Conservation (phyloP, 495 filamentous ascomycete genomes). For the Parathielavia hyrcaniae region DNA sequence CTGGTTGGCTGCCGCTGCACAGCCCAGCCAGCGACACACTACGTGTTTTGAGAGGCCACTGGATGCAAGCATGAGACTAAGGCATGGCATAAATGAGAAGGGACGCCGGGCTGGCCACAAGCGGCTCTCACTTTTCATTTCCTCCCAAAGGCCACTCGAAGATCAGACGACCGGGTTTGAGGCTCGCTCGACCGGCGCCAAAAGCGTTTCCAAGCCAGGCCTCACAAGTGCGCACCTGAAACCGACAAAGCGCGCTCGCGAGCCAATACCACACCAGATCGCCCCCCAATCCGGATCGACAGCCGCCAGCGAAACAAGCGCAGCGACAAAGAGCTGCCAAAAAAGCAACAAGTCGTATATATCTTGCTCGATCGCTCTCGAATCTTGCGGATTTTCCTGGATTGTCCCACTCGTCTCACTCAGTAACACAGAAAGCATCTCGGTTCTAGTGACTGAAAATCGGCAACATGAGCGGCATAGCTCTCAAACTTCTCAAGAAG, state of each 20-base stretch:
- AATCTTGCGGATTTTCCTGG: not conserved
- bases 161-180: not conserved
- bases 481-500: slow-evolving; percentile 53
- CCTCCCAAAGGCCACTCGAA: not conserved
- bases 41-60: slow-evolving; percentile 10
- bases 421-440: not conserved
- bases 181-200: slow-evolving; percentile 15
- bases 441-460: not conserved
- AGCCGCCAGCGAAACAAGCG: slow-evolving; percentile 11
- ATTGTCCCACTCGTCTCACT: not conserved
- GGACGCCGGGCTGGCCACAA: not conserved
- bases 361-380: not conserved
- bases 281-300: not conserved
- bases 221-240: slow-evolving; percentile 26
- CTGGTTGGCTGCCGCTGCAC: no score
- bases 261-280: slow-evolving; percentile 16
- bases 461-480: slow-evolving; percentile 19
- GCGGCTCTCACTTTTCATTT: slow-evolving; percentile 2
- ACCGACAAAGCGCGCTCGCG: slow-evolving; percentile 15
- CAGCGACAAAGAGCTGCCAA: slow-evolving; percentile 1
- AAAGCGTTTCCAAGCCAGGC: slow-evolving; percentile 17
- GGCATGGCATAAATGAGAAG: slow-evolving; percentile 14
- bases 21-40: not conserved
- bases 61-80: slow-evolving; percentile 16
- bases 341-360: slow-evolving; percentile 14